These are phyloP conservation scores for Arxiozyma heterogenica DNA, from an alignment of 1,139 yeast genomes.

Conservation along the genomic window DNA sequence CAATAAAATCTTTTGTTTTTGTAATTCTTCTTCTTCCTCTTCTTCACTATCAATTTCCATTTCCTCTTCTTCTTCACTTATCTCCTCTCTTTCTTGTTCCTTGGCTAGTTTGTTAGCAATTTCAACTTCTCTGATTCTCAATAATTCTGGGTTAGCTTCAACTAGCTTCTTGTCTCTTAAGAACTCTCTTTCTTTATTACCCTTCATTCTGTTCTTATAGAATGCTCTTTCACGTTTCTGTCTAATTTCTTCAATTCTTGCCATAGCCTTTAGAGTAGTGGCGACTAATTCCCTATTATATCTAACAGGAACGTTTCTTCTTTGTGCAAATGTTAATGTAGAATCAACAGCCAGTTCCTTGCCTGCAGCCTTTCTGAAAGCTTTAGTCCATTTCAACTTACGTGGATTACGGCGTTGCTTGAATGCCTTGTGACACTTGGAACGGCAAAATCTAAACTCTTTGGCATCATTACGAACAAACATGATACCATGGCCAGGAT, in stretches of 20 bases:
- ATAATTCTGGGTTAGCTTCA: constrained; percentile 76
- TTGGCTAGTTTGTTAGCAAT: constrained; percentile 71
- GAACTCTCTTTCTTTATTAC: constrained; percentile 80
- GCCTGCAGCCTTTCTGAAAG: constrained; percentile 98
- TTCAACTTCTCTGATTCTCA: constrained; percentile 90
- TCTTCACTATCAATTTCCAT: constrained; percentile 11
- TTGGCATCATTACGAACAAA: constrained; percentile 97
- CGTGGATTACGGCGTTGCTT: constrained; percentile 98
- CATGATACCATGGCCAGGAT: constrained; percentile 96
- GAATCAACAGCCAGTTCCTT: constrained; percentile 97
- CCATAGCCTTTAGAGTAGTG: constrained; percentile 90
- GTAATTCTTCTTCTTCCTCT: constrained; percentile 36
- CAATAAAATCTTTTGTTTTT: constrained; percentile 68
- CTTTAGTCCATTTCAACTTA: constrained; percentile 96
- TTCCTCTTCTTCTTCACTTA: constrained; percentile 39
- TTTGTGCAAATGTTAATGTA: constrained; percentile 88
- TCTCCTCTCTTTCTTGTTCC: constrained; percentile 50
- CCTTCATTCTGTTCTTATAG: constrained; percentile 99
- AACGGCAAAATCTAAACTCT: constrained; percentile 94
- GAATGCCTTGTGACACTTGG: constrained; percentile 95
- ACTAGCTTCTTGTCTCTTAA: constrained; percentile 83
- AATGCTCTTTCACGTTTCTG: constrained; percentile 94
- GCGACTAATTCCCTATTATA: constrained; percentile 94
- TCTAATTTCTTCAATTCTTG: constrained; percentile 92
- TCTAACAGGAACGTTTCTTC: constrained; percentile 96